phyloP scores from a whole-genome alignment of 2,329 filamentous ascomycete species.

The Cadophora malorum region DNA sequence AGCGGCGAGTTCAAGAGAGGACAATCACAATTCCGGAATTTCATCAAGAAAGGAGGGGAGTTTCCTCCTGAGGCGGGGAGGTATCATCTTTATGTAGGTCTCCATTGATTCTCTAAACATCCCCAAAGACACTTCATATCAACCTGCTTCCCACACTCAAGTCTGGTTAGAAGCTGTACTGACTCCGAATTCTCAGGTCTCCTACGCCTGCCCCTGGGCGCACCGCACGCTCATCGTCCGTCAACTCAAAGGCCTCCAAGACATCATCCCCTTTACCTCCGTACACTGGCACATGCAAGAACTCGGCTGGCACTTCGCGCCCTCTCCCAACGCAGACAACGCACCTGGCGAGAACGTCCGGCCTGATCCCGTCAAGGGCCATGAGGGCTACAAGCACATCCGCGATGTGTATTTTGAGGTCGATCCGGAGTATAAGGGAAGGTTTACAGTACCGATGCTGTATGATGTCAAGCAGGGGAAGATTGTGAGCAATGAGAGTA shows the following conservation, averaged over 20 bases:
- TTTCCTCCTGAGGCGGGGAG: constrained; percentile 81
- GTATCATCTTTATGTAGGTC: constrained; percentile 89
- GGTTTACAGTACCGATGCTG: constrained; percentile 73
- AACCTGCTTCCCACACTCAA: constrained; percentile 46
- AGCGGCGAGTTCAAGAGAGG: constrained; percentile 93
- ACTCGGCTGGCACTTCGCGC: constrained; percentile 71
- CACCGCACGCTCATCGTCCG: constrained; percentile 87
- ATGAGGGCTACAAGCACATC: constrained; percentile 70
- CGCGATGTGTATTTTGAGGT: constrained; percentile 71
- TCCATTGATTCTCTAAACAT: constrained; percentile 84
- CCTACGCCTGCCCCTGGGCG: constrained; percentile 67
- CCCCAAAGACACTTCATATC: neutral
- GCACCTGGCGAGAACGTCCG: constrained; percentile 66
- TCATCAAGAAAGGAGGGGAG: constrained; percentile 66
- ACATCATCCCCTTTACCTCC: constrained; percentile 66
- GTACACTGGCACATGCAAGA: constrained; percentile 69
- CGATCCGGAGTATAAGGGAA: constrained; percentile 68
- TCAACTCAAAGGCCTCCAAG: constrained; percentile 89
- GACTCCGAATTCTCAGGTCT: constrained; percentile 65
- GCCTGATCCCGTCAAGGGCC: constrained; percentile 65
- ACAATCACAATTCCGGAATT: constrained; percentile 77
- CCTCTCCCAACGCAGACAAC: constrained; percentile 58
- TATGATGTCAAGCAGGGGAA: constrained; percentile 69
- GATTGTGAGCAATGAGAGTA: constrained; percentile 84
- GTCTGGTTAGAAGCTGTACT: constrained; percentile 59